Percentiles rank a stretch among this genome's conserved stretches.
phyloP scores from a whole-genome alignment of 805 yeast genomes.

The Naumovozyma baii region DNA sequence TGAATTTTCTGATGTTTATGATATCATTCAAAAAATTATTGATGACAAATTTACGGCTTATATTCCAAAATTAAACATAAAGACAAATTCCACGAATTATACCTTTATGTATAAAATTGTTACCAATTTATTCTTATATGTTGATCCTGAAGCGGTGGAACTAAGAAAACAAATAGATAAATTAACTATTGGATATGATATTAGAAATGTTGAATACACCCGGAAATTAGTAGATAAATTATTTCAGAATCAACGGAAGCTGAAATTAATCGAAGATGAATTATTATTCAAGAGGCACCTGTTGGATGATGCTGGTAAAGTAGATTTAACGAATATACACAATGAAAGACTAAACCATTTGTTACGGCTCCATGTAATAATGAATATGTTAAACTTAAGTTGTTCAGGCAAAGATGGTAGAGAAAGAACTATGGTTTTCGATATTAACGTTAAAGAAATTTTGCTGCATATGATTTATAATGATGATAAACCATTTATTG shows the following conservation, averaged over 20 bases:
- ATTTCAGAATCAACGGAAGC: conserved; percentile 38
- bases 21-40: conserved; percentile 18
- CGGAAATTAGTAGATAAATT: conserved; percentile 38
- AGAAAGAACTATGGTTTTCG: conserved; percentile 45
- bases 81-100: conserved; percentile 69
- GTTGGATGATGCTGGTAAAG: conserved; percentile 40
- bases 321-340: conserved; percentile 36
- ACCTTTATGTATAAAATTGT: conserved; percentile 52
- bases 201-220: conserved; percentile 47
- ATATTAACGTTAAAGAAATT: conserved; percentile 57
- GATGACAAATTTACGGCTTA: conserved; percentile 48
- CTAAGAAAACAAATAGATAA: conserved; percentile 54
- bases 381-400: conserved; percentile 36
- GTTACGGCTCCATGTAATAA: conserved; percentile 36
- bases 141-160: conserved; percentile 57
- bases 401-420: conserved; percentile 20
- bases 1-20: conserved; percentile 33
- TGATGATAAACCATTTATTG: conserved; percentile 54
- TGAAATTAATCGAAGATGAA: conserved; percentile 37
- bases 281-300: conserved; percentile 40
- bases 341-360: conserved; percentile 30
- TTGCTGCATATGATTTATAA: conserved; percentile 61
- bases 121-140: conserved; percentile 55
- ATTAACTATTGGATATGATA: conserved; percentile 59
- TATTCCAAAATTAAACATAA: conserved; percentile 57